Percentiles rank a stretch among this genome's conserved stretches.
These are phyloP conservation scores for Aspergillus egyptiacus DNA, from an alignment of 495 filamentous ascomycete species.

Conservation along the genomic window DNA sequence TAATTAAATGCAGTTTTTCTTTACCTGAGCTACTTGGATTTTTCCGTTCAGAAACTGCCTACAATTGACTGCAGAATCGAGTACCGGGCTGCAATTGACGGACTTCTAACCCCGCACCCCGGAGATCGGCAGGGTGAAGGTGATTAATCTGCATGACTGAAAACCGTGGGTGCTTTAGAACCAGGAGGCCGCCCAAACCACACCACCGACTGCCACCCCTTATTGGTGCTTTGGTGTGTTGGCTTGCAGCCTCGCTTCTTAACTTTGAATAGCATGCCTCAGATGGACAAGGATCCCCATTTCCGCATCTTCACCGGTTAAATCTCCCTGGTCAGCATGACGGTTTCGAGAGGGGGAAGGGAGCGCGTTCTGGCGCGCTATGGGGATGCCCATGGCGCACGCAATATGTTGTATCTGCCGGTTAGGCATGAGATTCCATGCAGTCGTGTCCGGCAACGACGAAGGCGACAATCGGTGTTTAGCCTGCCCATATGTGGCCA, in stretches of 20 bases:
- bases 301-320: not conserved
- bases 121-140: constrained; percentile 22
- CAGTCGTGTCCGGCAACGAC: too few relatives aligned
- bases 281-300: not conserved
- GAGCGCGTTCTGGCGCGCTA: too few relatives aligned
- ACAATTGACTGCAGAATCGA: constrained; percentile 1
- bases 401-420: too few relatives aligned
- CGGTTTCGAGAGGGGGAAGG: too few relatives aligned
- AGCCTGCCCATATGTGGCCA: too few relatives aligned
- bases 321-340: too few relatives aligned
- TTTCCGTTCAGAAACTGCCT: not conserved
- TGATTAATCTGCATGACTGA: constrained; percentile 17
- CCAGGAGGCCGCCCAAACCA: constrained; percentile 17
- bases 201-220: constrained; percentile 12
- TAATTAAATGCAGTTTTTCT: not conserved
- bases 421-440: too few relatives aligned
- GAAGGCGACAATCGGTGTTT: too few relatives aligned
- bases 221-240: constrained; percentile 7
- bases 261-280: not conserved
- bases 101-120: constrained; percentile 18
- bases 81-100: constrained; percentile 12
- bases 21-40: not conserved
- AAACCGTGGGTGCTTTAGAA: constrained; percentile 17
- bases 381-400: too few relatives aligned
- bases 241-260: constrained; percentile 7